Evolutionary conservation across 805 yeast genomes (phyloP), one percentile per base, ranked within the genome.

Genomic region (Clavispora carvajalis): DNA sequence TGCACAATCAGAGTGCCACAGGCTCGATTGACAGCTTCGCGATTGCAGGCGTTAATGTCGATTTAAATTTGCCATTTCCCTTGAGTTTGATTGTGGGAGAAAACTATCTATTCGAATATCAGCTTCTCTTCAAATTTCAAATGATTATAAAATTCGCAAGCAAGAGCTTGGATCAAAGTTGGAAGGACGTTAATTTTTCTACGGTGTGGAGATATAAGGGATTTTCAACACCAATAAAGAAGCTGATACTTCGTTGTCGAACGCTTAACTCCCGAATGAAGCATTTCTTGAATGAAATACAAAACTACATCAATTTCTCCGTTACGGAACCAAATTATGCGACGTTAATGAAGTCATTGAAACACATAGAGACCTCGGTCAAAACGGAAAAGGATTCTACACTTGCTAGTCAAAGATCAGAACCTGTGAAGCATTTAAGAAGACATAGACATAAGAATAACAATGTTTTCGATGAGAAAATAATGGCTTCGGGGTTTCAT

Each of bases 11-110:
- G 38, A 38, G 24, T 16, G 33, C 5, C 26, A 34, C 43, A 11
- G 43, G 40, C 13, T 15, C 37, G 4, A 22, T 34, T 45, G 54
- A 36, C 35, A 55, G 67, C 22, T 69, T 67, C 34, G 54, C 77
- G 1, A 66, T 82, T 1, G 67, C 79, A 35, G 73, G 74, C 37
- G 57, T 83, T 9, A 76, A 75, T 43, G 60, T 83, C 34, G 79
- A 80, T 31, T 44, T 82, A 7, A 60, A 71, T n/a, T 59, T 90
- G 17, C 96, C 97, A 3, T 93, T 87, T 56, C 99, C 99, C 0
- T 62, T 88, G 36, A 88, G 88, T 53, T 67, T 91, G 19, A 69
- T 93, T 1, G 64, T 88, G 1, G 79, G 85, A 13, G 76, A 80
- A 40, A 82, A 88, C 12, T 78, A 82, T 19, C 66, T 87, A 13